phyloP scores from a whole-genome alignment of 257 asterid species.

The Solanum stenotomum region DNA sequence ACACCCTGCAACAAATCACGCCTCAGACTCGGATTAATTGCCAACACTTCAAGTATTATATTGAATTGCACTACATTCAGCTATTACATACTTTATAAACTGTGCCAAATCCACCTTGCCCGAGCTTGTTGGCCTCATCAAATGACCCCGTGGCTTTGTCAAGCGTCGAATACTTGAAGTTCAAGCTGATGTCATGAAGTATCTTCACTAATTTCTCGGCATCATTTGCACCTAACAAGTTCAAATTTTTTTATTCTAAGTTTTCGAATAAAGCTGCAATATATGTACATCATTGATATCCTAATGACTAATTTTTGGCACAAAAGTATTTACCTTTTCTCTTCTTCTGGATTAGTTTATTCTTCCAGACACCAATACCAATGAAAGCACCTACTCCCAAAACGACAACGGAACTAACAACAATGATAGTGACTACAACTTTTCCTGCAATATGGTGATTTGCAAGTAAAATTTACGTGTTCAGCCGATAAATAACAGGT shows the following conservation, averaged over 20 bases:
- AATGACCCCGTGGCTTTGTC: constrained; percentile 25
- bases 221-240: constrained; percentile 9
- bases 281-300: background rate
- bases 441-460: constrained; percentile 1
- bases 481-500: background rate
- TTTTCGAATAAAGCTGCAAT: background rate
- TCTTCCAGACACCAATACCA: constrained; percentile 8
- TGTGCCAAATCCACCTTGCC: constrained; percentile 29
- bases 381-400: constrained; percentile 2
- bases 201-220: constrained; percentile 13
- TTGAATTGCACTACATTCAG: background rate
- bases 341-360: constrained; percentile 6
- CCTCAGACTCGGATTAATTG: background rate
- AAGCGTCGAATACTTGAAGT: constrained; percentile 22
- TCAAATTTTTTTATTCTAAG: background rate
- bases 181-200: constrained; percentile 17
- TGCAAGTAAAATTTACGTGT: background rate
- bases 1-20: constrained; percentile 5
- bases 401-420: constrained; percentile 1
- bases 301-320: background rate
- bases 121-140: constrained; percentile 22
- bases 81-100: constrained; percentile 17
- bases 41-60: background rate
- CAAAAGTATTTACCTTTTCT: constrained; percentile 11
- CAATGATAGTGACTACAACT: background rate